phyloP scores from a whole-genome alignment of 2,329 filamentous ascomycete genomes.

The Arthrobotrys iridis region DNA sequence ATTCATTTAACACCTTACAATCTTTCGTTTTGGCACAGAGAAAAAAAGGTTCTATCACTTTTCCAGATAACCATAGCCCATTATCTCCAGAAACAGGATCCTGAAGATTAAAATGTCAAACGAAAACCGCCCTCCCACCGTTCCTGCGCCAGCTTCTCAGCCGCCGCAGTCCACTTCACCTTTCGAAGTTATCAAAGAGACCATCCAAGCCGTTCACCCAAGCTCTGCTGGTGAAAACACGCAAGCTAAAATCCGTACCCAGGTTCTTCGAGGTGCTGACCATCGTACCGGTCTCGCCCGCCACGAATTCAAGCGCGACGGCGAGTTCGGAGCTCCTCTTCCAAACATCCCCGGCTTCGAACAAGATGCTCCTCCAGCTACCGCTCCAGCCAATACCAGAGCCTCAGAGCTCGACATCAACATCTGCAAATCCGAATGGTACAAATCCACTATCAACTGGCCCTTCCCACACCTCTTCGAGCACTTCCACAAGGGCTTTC shows the following conservation, averaged over 20 bases:
- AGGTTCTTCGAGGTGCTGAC: constrained; percentile 43
- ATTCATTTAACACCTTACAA: no score
- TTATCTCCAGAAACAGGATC: no score
- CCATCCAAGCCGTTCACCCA: constrained; percentile 13
- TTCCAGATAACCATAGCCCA: background rate
- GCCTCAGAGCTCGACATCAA: constrained; percentile 42
- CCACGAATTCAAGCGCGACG: constrained; percentile 51
- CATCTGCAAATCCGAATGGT: constrained; percentile 52
- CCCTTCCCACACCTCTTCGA: constrained; percentile 44
- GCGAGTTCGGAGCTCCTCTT: constrained; percentile 36
- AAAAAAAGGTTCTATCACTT: no score
- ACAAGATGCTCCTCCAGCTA: constrained; percentile 3
- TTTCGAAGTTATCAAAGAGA: constrained; percentile 21
- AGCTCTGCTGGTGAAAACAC: constrained; percentile 9
- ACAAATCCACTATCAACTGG: constrained; percentile 49
- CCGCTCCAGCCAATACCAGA: constrained; percentile 23
- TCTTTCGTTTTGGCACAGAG: no score
- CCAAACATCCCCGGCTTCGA: constrained; percentile 34
- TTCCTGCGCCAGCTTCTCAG: background rate
- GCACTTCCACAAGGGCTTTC: constrained; percentile 33
- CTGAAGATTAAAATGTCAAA: constrained; percentile 27
- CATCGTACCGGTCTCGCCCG: constrained; percentile 40
- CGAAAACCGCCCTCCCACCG: constrained; percentile 29
- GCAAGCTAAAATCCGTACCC: constrained; percentile 41
- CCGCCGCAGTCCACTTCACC: background rate